Evolutionary conservation across 495 filamentous ascomycete genomes (phyloP).

Genomic region (Xylaria telfairii): DNA sequence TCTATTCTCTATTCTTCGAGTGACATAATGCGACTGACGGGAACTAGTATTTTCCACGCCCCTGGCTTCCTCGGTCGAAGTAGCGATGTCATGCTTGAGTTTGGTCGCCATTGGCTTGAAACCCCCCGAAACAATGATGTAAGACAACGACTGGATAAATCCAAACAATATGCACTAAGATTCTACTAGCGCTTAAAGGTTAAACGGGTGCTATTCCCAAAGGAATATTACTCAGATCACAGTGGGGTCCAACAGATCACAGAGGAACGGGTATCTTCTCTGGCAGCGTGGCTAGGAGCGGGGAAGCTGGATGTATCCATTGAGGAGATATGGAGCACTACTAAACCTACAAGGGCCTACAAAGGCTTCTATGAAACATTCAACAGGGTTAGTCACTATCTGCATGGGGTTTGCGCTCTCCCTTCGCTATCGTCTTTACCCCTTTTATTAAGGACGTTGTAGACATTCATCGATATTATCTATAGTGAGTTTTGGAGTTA

Average conservation of each 20-base stretch:
- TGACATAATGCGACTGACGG: background rate
- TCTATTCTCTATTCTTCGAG: background rate
- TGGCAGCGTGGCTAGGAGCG: background rate
- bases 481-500: background rate
- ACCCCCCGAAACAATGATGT: background rate
- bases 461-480: background rate
- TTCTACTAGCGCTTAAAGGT: background rate
- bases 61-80: background rate
- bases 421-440: background rate
- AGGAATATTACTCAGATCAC: background rate
- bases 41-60: background rate
- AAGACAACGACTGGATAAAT: background rate
- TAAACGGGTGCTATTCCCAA: background rate
- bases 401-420: background rate
- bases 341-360: background rate
- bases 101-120: background rate
- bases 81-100: background rate
- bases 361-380: background rate
- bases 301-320: background rate
- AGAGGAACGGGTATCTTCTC: background rate
- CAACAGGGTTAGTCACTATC: background rate
- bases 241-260: background rate
- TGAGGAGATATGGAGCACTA: background rate
- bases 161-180: background rate
- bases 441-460: background rate